A percentile compares a stretch with the other conserved stretches of the same genome.
phyloP scores from a whole-genome alignment of 768 basidiomycete genomes.

The Hygrophorus pudorinus region DNA sequence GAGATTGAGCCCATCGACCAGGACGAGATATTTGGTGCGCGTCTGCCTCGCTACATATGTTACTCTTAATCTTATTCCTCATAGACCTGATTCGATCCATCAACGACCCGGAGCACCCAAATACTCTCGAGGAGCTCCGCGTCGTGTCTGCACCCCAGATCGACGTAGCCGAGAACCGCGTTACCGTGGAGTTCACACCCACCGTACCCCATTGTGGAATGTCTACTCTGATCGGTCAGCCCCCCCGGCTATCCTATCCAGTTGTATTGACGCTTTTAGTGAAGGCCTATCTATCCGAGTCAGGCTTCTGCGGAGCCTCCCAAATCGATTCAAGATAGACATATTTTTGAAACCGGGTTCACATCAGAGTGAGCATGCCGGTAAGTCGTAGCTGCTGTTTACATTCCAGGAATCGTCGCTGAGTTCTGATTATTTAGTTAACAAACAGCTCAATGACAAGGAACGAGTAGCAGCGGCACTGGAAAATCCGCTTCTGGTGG shows the following conservation, averaged over 20 bases:
- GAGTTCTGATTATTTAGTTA: constrained; percentile 43
- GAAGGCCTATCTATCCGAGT: constrained; percentile 94
- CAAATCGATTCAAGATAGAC: constrained; percentile 90
- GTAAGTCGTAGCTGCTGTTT: constrained; percentile 30
- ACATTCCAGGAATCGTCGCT: background rate
- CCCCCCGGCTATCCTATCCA: background rate
- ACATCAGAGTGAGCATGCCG: constrained; percentile 88
- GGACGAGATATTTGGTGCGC: constrained; percentile 84
- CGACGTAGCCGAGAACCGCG: constrained; percentile 40
- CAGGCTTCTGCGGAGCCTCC: constrained; percentile 78
- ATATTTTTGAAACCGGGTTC: constrained; percentile 89
- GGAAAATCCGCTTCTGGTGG: constrained; percentile 80
- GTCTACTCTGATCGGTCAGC: constrained; percentile 89
- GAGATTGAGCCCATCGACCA: constrained; percentile 71
- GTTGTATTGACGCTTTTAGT: constrained; percentile 2
- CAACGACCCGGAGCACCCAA: constrained; percentile 92
- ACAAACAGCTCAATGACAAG: constrained; percentile 98
- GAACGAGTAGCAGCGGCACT: constrained; percentile 95
- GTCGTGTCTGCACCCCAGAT: constrained; percentile 92
- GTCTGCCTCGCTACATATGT: background rate
- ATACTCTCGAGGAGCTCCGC: constrained; percentile 86
- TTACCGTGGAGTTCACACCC: constrained; percentile 90
- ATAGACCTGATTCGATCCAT: constrained; percentile 87
- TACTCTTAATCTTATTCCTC: background rate
- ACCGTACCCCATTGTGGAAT: constrained; percentile 97